Conservation (phyloP, 257 asterid genomes). For the Nicotiana knightiana region DNA sequence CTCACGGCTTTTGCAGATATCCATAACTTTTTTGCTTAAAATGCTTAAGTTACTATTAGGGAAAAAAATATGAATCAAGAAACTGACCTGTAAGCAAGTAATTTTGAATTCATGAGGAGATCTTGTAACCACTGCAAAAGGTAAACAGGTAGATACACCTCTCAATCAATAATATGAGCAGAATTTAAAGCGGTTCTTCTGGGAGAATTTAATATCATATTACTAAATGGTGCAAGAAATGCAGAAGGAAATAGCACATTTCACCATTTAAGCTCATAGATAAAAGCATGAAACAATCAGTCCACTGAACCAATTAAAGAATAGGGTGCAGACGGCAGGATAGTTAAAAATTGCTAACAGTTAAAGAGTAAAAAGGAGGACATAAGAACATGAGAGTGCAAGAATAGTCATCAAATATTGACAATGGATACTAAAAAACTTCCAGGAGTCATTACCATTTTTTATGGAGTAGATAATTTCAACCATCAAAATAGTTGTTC, state of each 20-base stretch:
- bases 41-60: neutral
- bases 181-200: neutral
- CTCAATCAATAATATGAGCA: neutral
- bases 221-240: neutral
- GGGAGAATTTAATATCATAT: neutral
- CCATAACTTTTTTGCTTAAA: neutral
- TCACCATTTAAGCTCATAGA: neutral
- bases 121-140: constrained; percentile 84
- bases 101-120: constrained; percentile 97
- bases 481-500: neutral
- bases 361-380: neutral
- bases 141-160: constrained; percentile 11
- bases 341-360: neutral
- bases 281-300: neutral
- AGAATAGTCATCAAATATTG: neutral
- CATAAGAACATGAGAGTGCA: neutral
- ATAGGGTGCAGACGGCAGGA: neutral
- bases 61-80: neutral
- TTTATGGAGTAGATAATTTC: neutral
- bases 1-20: neutral
- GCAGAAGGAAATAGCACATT: neutral
- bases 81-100: constrained; percentile 82
- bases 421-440: neutral
- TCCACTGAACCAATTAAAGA: neutral
- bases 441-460: neutral